Conservation (phyloP, 768 basidiomycete species). For the Porphyrellus cyaneotinctus region DNA sequence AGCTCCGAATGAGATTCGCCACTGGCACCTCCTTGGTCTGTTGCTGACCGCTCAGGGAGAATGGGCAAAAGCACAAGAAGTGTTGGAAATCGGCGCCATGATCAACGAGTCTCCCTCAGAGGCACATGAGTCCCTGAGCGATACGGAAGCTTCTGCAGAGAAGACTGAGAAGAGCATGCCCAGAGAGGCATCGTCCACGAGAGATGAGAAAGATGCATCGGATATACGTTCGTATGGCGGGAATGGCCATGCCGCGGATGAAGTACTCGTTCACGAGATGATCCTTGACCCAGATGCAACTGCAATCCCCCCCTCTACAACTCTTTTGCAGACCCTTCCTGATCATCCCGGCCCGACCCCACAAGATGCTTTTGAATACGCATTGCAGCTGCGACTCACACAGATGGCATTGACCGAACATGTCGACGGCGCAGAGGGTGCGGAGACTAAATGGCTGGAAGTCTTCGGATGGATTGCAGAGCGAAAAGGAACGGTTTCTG, state of each 20-base stretch:
- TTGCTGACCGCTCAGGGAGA: constrained; percentile 75
- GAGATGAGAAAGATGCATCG: constrained; percentile 9
- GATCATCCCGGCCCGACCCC: constrained; percentile 49
- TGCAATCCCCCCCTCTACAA: constrained; percentile 37
- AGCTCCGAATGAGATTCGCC: constrained; percentile 57
- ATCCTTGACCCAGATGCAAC: constrained; percentile 30
- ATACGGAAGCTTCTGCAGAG: constrained; percentile 14
- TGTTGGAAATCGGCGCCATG: constrained; percentile 73
- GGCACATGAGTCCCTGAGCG: constrained; percentile 33
- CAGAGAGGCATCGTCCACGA: neutral
- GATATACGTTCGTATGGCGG: neutral
- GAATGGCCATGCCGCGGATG: neutral
- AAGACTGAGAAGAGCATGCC: constrained; percentile 4
- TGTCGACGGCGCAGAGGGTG: constrained; percentile 80
- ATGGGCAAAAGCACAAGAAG: constrained; percentile 71
- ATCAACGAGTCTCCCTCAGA: constrained; percentile 43
- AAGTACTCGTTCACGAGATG: constrained; percentile 14
- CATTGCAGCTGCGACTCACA: constrained; percentile 83
- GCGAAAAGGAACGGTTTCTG: constrained; percentile 35
- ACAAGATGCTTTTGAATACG: constrained; percentile 66
- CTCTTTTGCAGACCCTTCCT: constrained; percentile 42
- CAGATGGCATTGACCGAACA: constrained; percentile 78
- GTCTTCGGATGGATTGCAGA: constrained; percentile 85
- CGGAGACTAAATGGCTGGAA: constrained; percentile 76
- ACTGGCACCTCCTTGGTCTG: constrained; percentile 90